Evolutionary conservation across 495 filamentous ascomycete genomes (phyloP), one percentile per base, ranked within the genome.

Genomic region (Penicillium lividum): DNA sequence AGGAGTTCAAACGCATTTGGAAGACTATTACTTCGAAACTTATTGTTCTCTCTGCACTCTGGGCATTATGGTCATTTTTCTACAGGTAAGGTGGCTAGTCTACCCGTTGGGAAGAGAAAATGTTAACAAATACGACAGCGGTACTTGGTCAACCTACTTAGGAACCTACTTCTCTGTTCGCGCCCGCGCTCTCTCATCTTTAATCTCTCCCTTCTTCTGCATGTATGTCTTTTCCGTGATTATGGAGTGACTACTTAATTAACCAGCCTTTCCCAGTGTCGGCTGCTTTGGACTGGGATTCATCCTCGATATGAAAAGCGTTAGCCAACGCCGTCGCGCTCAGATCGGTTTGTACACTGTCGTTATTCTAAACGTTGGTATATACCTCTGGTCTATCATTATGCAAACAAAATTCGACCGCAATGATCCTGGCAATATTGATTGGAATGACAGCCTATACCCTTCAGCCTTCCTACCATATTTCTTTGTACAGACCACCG

Each of bases 61-160:
- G 68, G 68, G 68, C 68, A 16, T 27, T 71, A 22, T 71, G 68
- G 68, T 71, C 68, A 22, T 71, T 71, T 53, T 71, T 71, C 57
- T 71, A 71, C 56, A 55, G 59, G 68, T 71, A 57, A 8, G 56
- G 31, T 16, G 3, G 38, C 3, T 3, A 16, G 3, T 22, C 7
- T 22, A 33, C 2, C 15, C 10, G 18, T 22, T 22, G 10, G 13
- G 4, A 31, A 46, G 44, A 29, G 5, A 16, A 33, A 11, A 25
- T 48, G n/a, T 28, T 63, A 58, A 67, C 54, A 38, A 51, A 40
- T 27, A 25, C 33, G 2, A 22, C 48, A 71, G 68, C 25, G 68
- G 68, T 0, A 62, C 61, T 4, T 71, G 68, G 68, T 58, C 54
- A 31, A 71, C 68, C 18, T 71, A 71, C 45, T 45, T 71, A 33